Evolutionary conservation across 2,329 filamentous ascomycete genomes (phyloP), one percentile per base, ranked within the genome.

Genomic region (Dothideomycetidae sp.): DNA sequence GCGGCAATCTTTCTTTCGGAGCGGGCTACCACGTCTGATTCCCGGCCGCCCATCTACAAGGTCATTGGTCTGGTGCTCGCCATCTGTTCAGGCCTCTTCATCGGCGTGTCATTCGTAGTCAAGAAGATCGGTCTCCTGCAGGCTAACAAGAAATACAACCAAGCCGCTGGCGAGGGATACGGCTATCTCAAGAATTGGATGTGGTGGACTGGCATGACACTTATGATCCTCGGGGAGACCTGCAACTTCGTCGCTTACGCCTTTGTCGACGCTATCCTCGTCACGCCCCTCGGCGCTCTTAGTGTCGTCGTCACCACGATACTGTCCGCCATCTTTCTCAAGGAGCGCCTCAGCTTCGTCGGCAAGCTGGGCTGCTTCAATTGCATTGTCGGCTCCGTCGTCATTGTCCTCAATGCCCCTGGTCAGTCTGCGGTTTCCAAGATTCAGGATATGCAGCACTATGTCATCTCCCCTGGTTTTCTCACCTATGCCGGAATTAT

Each of bases 211-310:
- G 90, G 90, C 49, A 96, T 98, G 90, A 85, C 67, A 0, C 69
- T 96, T 42, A 96, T 98, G 90, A 93, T 96, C 49, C 51, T 96
- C 30, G 90, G 90, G 48, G 90, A 98, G 60, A 74, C 93, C 40
- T 93, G 84, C 72, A 98, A 98, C 61, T 93, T 96, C 56, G 83
- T 88, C 55, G 90, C 90, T 37, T 96, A 96, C 55, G 83, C 85
- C 40, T 96, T 96, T 51, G 90, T 90, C 44, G 90, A 96, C 58
- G 88, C 88, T 43, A 94, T 96, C 49, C 66, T 96, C 45, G 88
- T 96, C 38, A 94, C 88, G 0, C 86, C 88, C 3, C 67, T 96
- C 37, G 88, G 88, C 44, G 88, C 88, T 3, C 66, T 96, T 35
- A 84, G 83, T 2, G 90, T 96, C 42, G 90, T 98, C 37, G 78